A percentile compares a stretch with the other conserved stretches of the same genome.
Evolutionary conservation across 495 filamentous ascomycete genomes (phyloP).

Genomic region (Bryoglossum gracile): DNA sequence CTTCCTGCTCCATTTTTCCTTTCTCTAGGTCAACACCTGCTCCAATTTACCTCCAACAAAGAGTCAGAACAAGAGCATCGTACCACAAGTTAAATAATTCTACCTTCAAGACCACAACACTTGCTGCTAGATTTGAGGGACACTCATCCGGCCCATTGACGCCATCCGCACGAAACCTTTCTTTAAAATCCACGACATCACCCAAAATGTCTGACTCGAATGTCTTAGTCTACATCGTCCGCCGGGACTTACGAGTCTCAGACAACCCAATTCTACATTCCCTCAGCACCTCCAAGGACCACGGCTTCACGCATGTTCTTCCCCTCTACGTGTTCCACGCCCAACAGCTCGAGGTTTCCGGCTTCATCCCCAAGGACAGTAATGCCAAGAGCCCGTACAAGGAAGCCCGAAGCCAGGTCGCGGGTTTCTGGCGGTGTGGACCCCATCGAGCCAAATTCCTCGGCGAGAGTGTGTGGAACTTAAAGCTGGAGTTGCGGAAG

Average conservation of each 20-base stretch:
- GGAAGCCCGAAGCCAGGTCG: slow-evolving; percentile 48
- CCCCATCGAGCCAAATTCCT: slow-evolving; percentile 60
- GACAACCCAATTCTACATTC: slow-evolving; percentile 62
- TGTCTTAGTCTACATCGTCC: slow-evolving; percentile 53
- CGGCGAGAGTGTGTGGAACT: slow-evolving; percentile 59
- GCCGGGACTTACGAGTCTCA: slow-evolving; percentile 57
- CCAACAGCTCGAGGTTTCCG: slow-evolving; percentile 61
- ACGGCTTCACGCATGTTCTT: slow-evolving; percentile 57
- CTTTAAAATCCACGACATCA: not conserved
- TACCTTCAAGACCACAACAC: no score
- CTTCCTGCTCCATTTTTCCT: no score
- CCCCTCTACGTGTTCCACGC: slow-evolving; percentile 59
- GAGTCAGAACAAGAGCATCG: no score
- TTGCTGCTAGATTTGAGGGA: no score
- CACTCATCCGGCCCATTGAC: no score
- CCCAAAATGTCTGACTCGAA: slow-evolving; percentile 24
- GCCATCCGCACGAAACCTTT: no score
- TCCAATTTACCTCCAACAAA: no score
- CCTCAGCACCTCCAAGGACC: slow-evolving; percentile 35
- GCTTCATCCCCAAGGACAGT: slow-evolving; percentile 42
- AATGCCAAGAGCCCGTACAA: slow-evolving; percentile 44
- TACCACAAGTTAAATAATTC: no score
- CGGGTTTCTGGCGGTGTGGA: slow-evolving; percentile 59
- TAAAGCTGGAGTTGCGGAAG: slow-evolving; percentile 48
- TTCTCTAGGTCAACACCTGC: no score